Evolutionary conservation across 2,329 filamentous ascomycete species (phyloP), one percentile per base, ranked within the genome.

Genomic region (Colletotrichum sp.): DNA sequence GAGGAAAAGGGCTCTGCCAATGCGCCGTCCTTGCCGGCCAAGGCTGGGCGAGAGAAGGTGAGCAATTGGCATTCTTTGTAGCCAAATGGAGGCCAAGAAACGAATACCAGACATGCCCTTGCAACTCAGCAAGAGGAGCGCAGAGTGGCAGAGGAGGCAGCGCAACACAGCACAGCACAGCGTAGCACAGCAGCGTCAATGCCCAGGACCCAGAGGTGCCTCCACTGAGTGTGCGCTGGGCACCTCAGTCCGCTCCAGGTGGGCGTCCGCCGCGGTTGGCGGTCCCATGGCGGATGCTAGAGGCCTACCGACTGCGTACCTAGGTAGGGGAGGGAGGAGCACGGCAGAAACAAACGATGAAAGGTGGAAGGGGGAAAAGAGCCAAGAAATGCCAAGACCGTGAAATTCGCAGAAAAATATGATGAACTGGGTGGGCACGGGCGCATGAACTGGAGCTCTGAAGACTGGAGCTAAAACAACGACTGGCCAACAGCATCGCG

Each of bases 11-110:
- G 70, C 55, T 65, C 38, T 68, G 70, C 73, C 73, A 75, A 75
- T 65, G 43, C 73, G 73, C 73, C 73, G 73, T 73, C n/a, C 43
- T 73, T 75, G 70, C 73, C 73, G 70, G 73, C 70, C 73, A 75
- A 75, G 73, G 64, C 73, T 75, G 73, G 73, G 73, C 70, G 57
- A 48, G 70, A 68, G 58, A 73, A 66, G 30, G 38, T 64, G 58
- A 75, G 57, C 58, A 64, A 65, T 63, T 68, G 64, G 64, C 64
- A 73, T 73, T 68, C 70, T 75, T 65, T 72, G 30, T 58, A 58
- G 70, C 64, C 65, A 52, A 52, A 75, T 73, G 70, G 70, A 38
- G 64, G 73, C 73, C 73, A 75, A 75, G 73, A 73, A 55, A 65
- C 48, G 66, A 69, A 60, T 9, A 57, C 43, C 43, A 52, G 43